phyloP scores from a whole-genome alignment of 768 basidiomycete species.

The Trametes maxima region DNA sequence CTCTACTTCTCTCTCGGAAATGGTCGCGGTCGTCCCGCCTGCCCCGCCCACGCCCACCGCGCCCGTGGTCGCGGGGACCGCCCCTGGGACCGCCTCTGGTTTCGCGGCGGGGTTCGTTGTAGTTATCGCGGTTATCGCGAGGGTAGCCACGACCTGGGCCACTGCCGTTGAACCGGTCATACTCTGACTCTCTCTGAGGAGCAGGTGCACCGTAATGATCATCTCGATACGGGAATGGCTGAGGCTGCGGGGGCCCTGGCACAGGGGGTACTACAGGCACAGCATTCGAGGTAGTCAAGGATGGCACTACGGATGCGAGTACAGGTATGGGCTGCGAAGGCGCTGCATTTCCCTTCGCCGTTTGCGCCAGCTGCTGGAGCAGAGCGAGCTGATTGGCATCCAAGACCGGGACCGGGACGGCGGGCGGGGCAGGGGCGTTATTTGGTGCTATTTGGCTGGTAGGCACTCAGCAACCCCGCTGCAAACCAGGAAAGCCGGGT shows the following conservation, averaged over 20 bases:
- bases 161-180: conserved; percentile 47
- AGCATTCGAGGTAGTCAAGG: conserved; percentile 32
- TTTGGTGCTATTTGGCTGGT: conserved; percentile 68
- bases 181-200: conserved; percentile 39
- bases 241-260: conserved; percentile 31
- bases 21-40: conserved; percentile 63
- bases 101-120: conserved; percentile 53
- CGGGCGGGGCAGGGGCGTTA: conserved; percentile 35
- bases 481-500: not conserved
- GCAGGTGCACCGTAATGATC: conserved; percentile 38
- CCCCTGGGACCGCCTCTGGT: conserved; percentile 59
- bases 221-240: conserved; percentile 43
- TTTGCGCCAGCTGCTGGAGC: conserved; percentile 75
- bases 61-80: conserved; percentile 54
- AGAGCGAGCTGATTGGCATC: conserved; percentile 66
- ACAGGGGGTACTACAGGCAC: conserved; percentile 34
- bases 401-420: conserved; percentile 39
- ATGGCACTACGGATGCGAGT: conserved; percentile 35
- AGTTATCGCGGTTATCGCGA: conserved; percentile 47
- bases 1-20: conserved; percentile 47
- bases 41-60: conserved; percentile 63
- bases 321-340: conserved; percentile 32
- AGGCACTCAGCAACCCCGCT: conserved; percentile 12
- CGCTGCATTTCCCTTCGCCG: conserved; percentile 41
- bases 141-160: conserved; percentile 47